Evolutionary conservation across 2,329 filamentous ascomycete species (phyloP), one percentile per base, ranked within the genome.

Genomic region (Xylariomycetidae sp.): DNA sequence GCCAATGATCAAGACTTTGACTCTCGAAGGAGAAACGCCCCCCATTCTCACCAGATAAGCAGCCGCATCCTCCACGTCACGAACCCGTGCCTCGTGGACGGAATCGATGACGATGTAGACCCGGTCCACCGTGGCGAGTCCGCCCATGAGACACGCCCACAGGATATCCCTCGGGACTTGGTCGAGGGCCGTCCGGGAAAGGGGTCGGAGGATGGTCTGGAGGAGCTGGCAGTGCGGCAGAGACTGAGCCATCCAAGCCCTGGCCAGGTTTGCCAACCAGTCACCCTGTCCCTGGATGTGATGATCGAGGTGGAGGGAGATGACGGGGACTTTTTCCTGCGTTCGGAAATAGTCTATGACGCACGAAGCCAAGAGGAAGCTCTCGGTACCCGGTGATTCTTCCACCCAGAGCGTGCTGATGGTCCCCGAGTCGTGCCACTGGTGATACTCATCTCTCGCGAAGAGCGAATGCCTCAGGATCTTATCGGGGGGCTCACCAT

Each of bases 81-180:
- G 15, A 7, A 10, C 30, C 4, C 10, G 13, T 10, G 19, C 20
- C 3, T 25, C 30, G 15, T 16, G 30, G 7, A 32, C 8, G 4
- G 18, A 25, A 22, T 32, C 17, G 4, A 32, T 17, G 15, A 32
- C n/a, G 30, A 22, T 16, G 20, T 25, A 25, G 30, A 26, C 30
- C 4, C 30, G 12, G 9, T 26, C 13, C 12, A 25, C 10, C 13
- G 19, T 25, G 6, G 30, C 23, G 17, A 32, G 30, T 7, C 14
- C 18, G 6, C 25, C 30, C 4, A 26, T 8, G 4, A 32, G 18
- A 6, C 11, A 23, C 19, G 15, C 30, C 30, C 30, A 32, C 19
- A 32, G 30, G 20, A 25, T 14, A 13, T 16, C 22, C 11, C 22
- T 18, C 14, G 28, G 11, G 4, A 30, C 6, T 4, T 7, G n/a